Evolutionary conservation across 225 moss, liverwort and hornwort genomes (phyloP), one percentile per base, ranked within the genome.

Genomic region (Anthoceros angustus): DNA sequence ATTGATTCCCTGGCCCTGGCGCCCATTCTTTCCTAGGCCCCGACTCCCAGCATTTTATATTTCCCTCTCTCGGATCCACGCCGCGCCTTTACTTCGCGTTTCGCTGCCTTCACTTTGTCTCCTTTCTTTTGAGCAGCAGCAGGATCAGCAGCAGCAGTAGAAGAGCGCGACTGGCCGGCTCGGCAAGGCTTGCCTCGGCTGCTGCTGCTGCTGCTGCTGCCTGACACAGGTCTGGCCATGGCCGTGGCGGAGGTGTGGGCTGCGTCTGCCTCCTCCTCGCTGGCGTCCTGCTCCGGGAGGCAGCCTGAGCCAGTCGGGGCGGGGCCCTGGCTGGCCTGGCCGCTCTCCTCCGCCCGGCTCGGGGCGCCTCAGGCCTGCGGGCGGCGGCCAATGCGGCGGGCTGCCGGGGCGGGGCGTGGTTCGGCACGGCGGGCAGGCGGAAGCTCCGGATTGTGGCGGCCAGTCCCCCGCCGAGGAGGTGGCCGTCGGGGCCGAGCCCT

Each of bases 381-480:
- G 55, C 55, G 55, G 14, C 55, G 55, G 8, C 23, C n/a, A 55
- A 55, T 55, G 55, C 23, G 5, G 46, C 5, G 55, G 55, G n/a
- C 4, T 20, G 55, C 10, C 55, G 14, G n/a, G n/a, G n/a, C 55
- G 23, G 55, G 16, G 55, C n/a, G n/a, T 55, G 18, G 8, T 20
- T 9, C 8, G 23, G 55, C n/a, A 2, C 55, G 55, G 55, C 4
- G 18, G n/a, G 55, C 55, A 65, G 66, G 12, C 76, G 42, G 0
- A 65, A 21, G 25, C 43, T 64, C 24, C 71, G 78, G 43, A 73
- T 85, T 62, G 80, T 88, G 66, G 87, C 88, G 5, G 83, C 90
- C 20, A 86, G 87, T 73, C 84, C 90, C 93, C 93, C 64, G 68
- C 73, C 16, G 87, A 90, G 23, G 85, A 80, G 63, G 74, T 68